A percentile compares a stretch with the other conserved stretches of the same genome.
Conservation (phyloP, 352 stramenopile genomes). For the Phytophthora hybrid region DNA sequence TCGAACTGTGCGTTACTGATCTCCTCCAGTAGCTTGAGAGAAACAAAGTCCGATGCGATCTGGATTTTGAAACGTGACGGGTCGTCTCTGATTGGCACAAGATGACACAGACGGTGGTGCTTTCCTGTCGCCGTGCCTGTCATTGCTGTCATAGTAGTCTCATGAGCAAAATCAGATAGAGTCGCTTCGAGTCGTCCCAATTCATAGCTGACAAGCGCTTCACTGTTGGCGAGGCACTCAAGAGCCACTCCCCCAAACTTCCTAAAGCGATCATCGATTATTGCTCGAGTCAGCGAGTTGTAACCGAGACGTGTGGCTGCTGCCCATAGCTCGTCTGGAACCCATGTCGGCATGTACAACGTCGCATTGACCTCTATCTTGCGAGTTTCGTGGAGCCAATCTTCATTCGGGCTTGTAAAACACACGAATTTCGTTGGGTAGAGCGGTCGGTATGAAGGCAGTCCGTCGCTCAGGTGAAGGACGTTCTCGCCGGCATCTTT, state of each 20-base stretch:
- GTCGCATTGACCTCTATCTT: background rate
- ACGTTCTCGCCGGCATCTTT: background rate
- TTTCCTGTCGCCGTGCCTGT: too few species aligned
- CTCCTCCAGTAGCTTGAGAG: background rate
- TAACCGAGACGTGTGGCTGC: background rate
- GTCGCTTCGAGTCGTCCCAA: background rate
- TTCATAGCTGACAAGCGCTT: background rate
- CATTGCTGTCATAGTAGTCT: background rate
- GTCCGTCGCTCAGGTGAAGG: constrained; percentile 8
- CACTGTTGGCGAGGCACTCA: background rate
- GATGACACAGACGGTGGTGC: background rate
- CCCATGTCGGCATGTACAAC: constrained; percentile 15
- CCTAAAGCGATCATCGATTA: constrained; percentile 5
- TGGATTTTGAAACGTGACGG: background rate
- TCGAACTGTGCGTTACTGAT: background rate
- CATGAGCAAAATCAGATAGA: background rate
- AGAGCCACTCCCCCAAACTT: constrained; percentile 13
- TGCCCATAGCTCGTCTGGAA: constrained; percentile 1
- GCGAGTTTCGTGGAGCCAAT: background rate
- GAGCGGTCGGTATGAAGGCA: background rate
- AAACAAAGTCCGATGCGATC: background rate
- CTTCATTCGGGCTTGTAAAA: constrained; percentile 14
- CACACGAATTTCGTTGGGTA: background rate
- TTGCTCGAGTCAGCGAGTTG: background rate
- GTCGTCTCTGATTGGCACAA: background rate